Percentiles rank a stretch among this genome's conserved stretches.
These are phyloP conservation scores for Teratosphaeria gauchensis DNA, from an alignment of 2,329 filamentous ascomycete species.

Conservation along the genomic window DNA sequence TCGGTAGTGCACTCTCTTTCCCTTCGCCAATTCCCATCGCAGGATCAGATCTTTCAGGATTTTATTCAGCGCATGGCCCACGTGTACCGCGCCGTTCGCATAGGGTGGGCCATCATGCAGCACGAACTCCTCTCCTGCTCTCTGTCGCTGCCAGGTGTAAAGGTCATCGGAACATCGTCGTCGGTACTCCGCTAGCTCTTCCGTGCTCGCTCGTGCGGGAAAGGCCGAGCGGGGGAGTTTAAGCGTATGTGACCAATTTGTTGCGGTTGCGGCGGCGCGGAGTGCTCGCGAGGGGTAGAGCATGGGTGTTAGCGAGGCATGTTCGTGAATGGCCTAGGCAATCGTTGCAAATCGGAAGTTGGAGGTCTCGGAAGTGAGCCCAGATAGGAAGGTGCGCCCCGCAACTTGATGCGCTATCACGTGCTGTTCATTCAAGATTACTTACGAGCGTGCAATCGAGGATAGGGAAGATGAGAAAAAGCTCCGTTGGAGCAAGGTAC, in stretches of 20 bases:
- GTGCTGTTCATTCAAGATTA: too few species aligned
- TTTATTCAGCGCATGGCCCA: slow-evolving; percentile 94
- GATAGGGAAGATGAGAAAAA: too few species aligned
- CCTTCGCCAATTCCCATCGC: slow-evolving; percentile 68
- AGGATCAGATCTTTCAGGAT: slow-evolving; percentile 91
- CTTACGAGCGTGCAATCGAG: too few species aligned
- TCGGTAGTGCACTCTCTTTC: slow-evolving; percentile 66
- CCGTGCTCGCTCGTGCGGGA: slow-evolving; percentile 34
- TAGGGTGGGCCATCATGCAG: slow-evolving; percentile 96
- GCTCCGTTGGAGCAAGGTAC: too few species aligned
- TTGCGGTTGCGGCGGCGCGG: slow-evolving; percentile 6
- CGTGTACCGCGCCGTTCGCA: slow-evolving; percentile 83
- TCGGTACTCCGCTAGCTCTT: slow-evolving; percentile 50
- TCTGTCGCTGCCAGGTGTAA: slow-evolving; percentile 71
- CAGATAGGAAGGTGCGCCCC: background rate
- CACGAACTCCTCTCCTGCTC: slow-evolving; percentile 51
- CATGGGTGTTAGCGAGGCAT: slow-evolving; percentile 9
- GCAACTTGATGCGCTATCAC: background rate
- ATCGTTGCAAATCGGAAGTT: background rate
- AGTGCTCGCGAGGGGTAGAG: slow-evolving; percentile 14
- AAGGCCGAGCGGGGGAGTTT: slow-evolving; percentile 41
- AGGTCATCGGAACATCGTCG: slow-evolving; percentile 74
- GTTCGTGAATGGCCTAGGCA: background rate
- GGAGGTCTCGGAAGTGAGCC: background rate
- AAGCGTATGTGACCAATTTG: slow-evolving; percentile 26